Conservation (phyloP, 306 rosid species). For the Cercis canadensis region DNA sequence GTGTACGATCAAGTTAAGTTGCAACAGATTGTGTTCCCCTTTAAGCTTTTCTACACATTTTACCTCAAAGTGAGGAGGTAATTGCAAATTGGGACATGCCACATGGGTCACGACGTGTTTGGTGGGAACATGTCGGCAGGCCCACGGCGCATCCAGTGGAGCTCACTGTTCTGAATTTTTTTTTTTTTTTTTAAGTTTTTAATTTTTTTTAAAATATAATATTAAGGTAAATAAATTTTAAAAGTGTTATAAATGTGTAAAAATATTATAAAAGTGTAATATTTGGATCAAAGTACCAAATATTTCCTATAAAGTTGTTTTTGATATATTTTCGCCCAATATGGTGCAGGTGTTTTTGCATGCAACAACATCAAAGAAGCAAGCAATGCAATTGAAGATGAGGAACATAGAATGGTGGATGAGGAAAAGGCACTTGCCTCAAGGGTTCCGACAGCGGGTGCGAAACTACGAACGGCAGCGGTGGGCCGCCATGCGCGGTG, state of each 20-base stretch:
- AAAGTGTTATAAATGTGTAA: too few species aligned
- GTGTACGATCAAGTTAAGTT: constrained; percentile 64
- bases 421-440: constrained; percentile 82
- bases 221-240: too few species aligned
- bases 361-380: constrained; percentile 94
- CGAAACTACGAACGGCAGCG: constrained; percentile 84
- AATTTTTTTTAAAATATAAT: too few species aligned
- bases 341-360: constrained; percentile 76
- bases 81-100: too few species aligned
- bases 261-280: too few species aligned
- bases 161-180: too few species aligned
- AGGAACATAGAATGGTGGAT: constrained; percentile 98
- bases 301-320: too few species aligned
- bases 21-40: constrained; percentile 60
- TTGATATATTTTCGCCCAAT: background rate
- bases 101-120: too few species aligned
- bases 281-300: too few species aligned
- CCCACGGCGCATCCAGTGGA: too few species aligned
- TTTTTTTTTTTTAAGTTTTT: too few species aligned
- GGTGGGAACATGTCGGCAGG: too few species aligned
- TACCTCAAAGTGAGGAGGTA: constrained; percentile 61
- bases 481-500: constrained; percentile 95
- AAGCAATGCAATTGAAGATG: constrained; percentile 89
- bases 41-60: constrained; percentile 67
- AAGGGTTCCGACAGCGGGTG: constrained; percentile 75